Base-by-base conservation (phyloP, 169 alveolate species). In the Eimeria praecox region DNA sequence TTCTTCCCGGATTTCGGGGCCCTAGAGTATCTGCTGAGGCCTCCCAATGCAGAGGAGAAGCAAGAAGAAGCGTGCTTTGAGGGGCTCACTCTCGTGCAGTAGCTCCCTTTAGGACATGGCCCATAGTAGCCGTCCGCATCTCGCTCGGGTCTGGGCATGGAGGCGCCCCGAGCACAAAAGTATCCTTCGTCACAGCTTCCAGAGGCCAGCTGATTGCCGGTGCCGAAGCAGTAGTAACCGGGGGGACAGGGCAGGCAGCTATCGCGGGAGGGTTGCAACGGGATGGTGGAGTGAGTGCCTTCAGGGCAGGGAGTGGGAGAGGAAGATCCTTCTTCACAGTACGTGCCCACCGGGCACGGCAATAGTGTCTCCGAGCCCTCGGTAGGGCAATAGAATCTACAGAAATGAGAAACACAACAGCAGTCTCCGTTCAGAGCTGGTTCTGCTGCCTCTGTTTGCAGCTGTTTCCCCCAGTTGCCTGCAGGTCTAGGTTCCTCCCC, bases 241-340 rank as follows among this genome's bases (percentile, higher is more conserved):
- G 90, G 90, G 44, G 90, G 90, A 46, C 90, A 80, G 59, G 90
- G 90, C 64, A 30, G 14, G 90, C 90, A 80, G 64, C 90, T 80
- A 5, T 80, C 90, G 5, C 6, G 6, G 14, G 90, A 80, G 27
- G 90, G 46, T 40, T 80, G 90, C 90, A 80, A 10, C 5, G 90
- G 49, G 40, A 66, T 42, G 3, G 69, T 16, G 56, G 42, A 46
- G 0, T 46, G 64, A 42, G 90, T 80, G 24, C 90, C 90, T n/a
- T 80, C 90, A 12, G 90, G 90, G 66, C 90, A 89, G 0, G 75
- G 75, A 8, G 52, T 33, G 9, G 88, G 85, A 3, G 44, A 18
- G 10, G 33, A 12, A 0, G 82, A 42, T 1, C 71, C 95, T 52
- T 49, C 95, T 27, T 30, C 90, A 83, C 95, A 91, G 33, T 54